Conservation (phyloP, 345 rosid genomes). For the Hevea brasiliensis region DNA sequence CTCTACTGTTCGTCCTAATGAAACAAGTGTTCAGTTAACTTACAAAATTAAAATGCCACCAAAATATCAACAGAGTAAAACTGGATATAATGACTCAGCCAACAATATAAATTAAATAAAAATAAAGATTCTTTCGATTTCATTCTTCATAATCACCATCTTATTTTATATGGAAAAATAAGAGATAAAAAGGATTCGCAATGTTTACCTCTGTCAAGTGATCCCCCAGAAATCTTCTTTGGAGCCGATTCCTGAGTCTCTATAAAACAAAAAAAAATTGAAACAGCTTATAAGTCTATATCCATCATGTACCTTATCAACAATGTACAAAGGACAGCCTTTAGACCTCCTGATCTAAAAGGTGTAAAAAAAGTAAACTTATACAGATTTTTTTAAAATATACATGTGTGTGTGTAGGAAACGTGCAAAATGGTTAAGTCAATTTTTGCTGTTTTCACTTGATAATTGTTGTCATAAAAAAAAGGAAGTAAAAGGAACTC, state of each 20-base stretch:
- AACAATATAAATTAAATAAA: too few relatives aligned
- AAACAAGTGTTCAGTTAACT: too few relatives aligned
- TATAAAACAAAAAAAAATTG: slow-evolving; percentile 26
- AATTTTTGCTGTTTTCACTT: too few relatives aligned
- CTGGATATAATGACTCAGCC: too few relatives aligned
- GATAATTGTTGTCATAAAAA: too few relatives aligned
- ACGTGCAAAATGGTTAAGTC: too few relatives aligned
- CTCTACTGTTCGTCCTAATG: neutral
- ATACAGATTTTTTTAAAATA: too few relatives aligned
- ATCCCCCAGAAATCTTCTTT: slow-evolving; percentile 59
- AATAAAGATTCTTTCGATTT: neutral
- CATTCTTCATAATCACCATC: neutral
- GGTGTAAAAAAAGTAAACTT: too few relatives aligned
- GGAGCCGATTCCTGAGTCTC: slow-evolving; percentile 53
- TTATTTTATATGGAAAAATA: neutral
- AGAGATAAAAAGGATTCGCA: neutral
- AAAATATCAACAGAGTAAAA: neutral
- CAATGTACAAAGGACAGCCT: neutral
- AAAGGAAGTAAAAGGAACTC: too few relatives aligned
- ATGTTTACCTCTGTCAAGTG: slow-evolving; percentile 63
- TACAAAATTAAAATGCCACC: neutral
- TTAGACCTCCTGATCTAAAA: neutral
- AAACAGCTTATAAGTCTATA: neutral
- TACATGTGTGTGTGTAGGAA: too few relatives aligned
- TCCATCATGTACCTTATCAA: neutral